These are phyloP conservation scores for Kwoniella sp. DNA, from an alignment of 768 basidiomycete genomes.

Conservation along the genomic window DNA sequence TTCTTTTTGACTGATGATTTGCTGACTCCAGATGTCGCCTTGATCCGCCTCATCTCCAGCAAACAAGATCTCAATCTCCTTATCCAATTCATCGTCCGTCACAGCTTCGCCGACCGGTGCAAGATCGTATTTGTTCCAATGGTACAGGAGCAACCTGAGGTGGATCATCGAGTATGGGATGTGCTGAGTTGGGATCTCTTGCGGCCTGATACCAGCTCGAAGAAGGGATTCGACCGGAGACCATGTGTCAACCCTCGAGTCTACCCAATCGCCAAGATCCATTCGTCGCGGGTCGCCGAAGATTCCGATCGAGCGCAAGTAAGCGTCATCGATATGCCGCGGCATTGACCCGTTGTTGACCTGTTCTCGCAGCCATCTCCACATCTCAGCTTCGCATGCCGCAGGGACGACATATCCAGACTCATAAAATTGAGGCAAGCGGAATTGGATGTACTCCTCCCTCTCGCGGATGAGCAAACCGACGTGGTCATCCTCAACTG, in stretches of 20 bases:
- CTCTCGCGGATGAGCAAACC: slow-evolving; percentile 33
- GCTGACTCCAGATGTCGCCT: background rate
- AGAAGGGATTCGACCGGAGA: slow-evolving; percentile 34
- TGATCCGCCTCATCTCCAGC: background rate
- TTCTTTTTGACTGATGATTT: slow-evolving; percentile 8
- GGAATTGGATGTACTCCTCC: slow-evolving; percentile 26
- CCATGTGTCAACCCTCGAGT: slow-evolving; percentile 15
- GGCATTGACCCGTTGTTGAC: slow-evolving; percentile 24
- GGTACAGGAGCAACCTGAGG: slow-evolving; percentile 4
- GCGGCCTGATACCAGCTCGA: slow-evolving; percentile 31
- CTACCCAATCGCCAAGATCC: slow-evolving; percentile 26
- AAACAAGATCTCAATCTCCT: slow-evolving; percentile 13
- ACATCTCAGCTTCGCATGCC: slow-evolving; percentile 20
- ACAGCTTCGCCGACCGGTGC: slow-evolving; percentile 3
- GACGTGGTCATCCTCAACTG: slow-evolving; percentile 17
- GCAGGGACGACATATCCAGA: slow-evolving; percentile 14
- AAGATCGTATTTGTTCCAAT: background rate
- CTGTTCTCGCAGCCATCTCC: slow-evolving; percentile 27
- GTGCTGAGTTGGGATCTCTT: slow-evolving; percentile 29
- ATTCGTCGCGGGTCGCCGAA: slow-evolving; percentile 13
- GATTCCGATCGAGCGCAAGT: slow-evolving; percentile 32
- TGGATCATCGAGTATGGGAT: slow-evolving; percentile 33
- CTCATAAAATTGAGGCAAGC: background rate
- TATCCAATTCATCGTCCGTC: background rate
- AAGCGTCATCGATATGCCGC: slow-evolving; percentile 13